Evolutionary conservation across 495 filamentous ascomycete genomes (phyloP), one percentile per base, ranked within the genome.

Genomic region (Aspergillus conjunctus): DNA sequence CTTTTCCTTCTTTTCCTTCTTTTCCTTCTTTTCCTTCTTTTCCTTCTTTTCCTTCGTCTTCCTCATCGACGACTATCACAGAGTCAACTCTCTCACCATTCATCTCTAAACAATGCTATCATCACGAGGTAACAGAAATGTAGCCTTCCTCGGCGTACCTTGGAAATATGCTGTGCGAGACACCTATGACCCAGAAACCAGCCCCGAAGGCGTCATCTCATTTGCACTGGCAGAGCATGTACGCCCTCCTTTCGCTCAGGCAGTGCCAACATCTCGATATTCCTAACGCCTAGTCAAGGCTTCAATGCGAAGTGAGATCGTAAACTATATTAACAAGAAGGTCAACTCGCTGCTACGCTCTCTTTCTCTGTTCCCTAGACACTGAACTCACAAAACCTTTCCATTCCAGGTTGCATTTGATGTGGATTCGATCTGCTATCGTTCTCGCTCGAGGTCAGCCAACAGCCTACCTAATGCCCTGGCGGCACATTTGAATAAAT

Each of bases 201-300:
- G 71, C 48, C 70, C 72, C 20, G 51, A 45, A 1, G 73, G 73
- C 2, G 51, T 73, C 30, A 74, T 76, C 17, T 73, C 72, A 15
- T 72, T 74, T 49, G 73, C 66, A 20, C 59, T 71, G 61, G 73
- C 71, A 30, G 71, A 74, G 50, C 73, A 76, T 66, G 73, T 73
- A 68, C 43, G 63, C 37, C 15, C 51, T 18, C 37, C 18, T 8
- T 18, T n/a, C 11, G 10, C 26, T 8, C 4, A 37, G 20, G 20
- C 30, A 49, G 45, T 18, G 20, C 14, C 22, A 12, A 39, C 30
- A 46, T 48, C 44, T 3, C 10, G 11, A 26, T 18, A 22, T 32
- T 52, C 39, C 26, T 30, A 60, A 58, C 31, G 31, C 58, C 15
- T 41, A 26, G 1, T 7, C 39, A 11, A 76, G 73, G 61, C 44